A percentile compares a stretch with the other conserved stretches of the same genome.
phyloP scores from a whole-genome alignment of 2,329 filamentous ascomycete species.

The Epichloe gansuensis region DNA sequence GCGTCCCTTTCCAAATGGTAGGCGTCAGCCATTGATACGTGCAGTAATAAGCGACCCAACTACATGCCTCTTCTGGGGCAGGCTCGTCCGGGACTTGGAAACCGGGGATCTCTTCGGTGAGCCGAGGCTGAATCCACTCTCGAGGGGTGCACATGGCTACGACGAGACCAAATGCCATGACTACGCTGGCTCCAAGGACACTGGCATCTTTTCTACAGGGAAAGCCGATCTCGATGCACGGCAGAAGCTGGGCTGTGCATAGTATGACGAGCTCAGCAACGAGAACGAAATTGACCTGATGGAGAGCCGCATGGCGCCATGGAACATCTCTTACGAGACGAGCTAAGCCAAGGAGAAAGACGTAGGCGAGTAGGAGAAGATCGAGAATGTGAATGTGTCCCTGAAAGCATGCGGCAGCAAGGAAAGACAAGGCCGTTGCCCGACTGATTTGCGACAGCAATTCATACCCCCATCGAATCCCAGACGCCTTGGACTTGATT shows the following conservation, averaged over 20 bases:
- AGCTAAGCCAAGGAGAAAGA: constrained; percentile 30
- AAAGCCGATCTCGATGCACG: constrained; percentile 27
- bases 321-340: constrained; percentile 27
- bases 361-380: constrained; percentile 24
- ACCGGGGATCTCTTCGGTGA: constrained; percentile 25
- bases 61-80: constrained; percentile 39
- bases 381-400: constrained; percentile 24
- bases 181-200: constrained; percentile 22
- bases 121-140: constrained; percentile 34
- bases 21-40: constrained; percentile 39
- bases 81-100: constrained; percentile 26
- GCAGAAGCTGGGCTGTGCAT: constrained; percentile 25
- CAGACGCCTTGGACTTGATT: constrained; percentile 22
- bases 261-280: constrained; percentile 24
- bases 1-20: constrained; percentile 34
- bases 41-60: constrained; percentile 38
- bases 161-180: constrained; percentile 24
- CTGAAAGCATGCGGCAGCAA: constrained; percentile 22
- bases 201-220: constrained; percentile 18
- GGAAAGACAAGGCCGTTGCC: constrained; percentile 25
- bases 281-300: constrained; percentile 36
- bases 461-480: constrained; percentile 30
- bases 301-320: constrained; percentile 33
- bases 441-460: constrained; percentile 28
- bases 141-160: constrained; percentile 33